These are phyloP conservation scores for Myrica gale DNA, from an alignment of 306 rosid species.

Conservation along the genomic window DNA sequence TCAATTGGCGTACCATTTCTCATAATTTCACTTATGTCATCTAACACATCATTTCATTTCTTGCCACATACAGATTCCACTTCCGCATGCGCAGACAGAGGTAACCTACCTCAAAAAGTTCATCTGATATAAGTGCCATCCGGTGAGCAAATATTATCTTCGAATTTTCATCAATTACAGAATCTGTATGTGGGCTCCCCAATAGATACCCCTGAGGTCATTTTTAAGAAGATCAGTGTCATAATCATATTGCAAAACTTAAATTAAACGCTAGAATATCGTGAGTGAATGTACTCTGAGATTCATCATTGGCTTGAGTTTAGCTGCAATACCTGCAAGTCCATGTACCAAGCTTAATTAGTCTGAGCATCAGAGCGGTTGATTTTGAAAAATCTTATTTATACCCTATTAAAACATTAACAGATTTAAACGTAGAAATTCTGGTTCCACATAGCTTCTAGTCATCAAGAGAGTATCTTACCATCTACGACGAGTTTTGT, in stretches of 20 bases:
- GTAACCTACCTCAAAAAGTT: constrained; percentile 28
- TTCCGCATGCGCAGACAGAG: not conserved
- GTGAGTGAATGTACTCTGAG: constrained; percentile 10
- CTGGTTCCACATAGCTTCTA: not conserved
- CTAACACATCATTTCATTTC: too few species aligned
- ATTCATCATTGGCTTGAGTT: constrained; percentile 19
- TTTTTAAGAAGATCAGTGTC: not conserved
- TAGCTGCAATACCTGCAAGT: constrained; percentile 21
- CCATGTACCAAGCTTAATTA: not conserved
- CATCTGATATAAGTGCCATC: constrained; percentile 28
- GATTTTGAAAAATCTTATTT: too few species aligned
- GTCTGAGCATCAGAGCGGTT: not conserved
- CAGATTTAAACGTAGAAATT: not conserved
- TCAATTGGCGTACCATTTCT: too few species aligned
- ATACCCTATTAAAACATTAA: too few species aligned
- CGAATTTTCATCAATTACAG: constrained; percentile 10
- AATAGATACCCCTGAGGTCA: constrained; percentile 23
- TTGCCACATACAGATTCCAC: too few species aligned
- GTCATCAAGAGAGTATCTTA: not conserved
- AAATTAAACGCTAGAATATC: not conserved
- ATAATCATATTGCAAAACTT: not conserved
- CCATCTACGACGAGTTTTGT: constrained; percentile 17
- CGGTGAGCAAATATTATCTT: constrained; percentile 21
- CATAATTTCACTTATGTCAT: too few species aligned
- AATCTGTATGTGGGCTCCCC: constrained; percentile 21